These are phyloP conservation scores for Panaeolus cyanescens DNA, from an alignment of 768 basidiomycete genomes.

Conservation along the genomic window DNA sequence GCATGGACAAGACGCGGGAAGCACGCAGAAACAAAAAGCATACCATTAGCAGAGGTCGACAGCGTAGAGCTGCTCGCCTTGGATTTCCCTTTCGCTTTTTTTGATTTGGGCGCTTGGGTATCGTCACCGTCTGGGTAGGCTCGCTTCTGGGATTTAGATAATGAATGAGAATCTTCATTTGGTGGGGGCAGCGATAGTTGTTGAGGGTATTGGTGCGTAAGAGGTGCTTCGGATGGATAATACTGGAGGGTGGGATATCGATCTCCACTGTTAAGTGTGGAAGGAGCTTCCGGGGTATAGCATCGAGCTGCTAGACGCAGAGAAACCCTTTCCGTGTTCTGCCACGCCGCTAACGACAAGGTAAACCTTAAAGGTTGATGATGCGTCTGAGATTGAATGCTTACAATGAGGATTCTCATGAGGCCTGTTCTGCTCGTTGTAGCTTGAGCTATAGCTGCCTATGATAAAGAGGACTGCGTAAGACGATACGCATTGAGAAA, in stretches of 20 bases:
- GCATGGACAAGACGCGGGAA: background rate
- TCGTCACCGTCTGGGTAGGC: constrained; percentile 37
- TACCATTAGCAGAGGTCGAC: constrained; percentile 21
- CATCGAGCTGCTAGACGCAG: constrained; percentile 60
- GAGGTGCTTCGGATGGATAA: constrained; percentile 22
- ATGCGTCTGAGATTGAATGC: background rate
- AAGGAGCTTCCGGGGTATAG: constrained; percentile 29
- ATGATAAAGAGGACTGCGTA: constrained; percentile 6
- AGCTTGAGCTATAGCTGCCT: constrained; percentile 23
- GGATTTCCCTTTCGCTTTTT: constrained; percentile 41
- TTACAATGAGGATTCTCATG: constrained; percentile 8
- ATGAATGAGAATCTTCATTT: background rate
- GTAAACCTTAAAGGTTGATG: constrained; percentile 5
- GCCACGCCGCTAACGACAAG: constrained; percentile 41
- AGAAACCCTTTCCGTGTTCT: constrained; percentile 55
- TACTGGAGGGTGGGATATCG: constrained; percentile 31
- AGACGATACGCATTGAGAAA: constrained; percentile 6
- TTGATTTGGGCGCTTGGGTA: constrained; percentile 34
- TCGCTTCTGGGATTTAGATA: constrained; percentile 25
- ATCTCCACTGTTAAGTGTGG: constrained; percentile 26
- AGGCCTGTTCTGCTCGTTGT: constrained; percentile 30
- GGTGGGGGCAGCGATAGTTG: constrained; percentile 15
- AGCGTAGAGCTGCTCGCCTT: constrained; percentile 37
- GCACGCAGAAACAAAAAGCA: constrained; percentile 14
- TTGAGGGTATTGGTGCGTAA: constrained; percentile 14